phyloP scores from a whole-genome alignment of 192 early-diverging fungal species.

The Piromyces sp. region DNA sequence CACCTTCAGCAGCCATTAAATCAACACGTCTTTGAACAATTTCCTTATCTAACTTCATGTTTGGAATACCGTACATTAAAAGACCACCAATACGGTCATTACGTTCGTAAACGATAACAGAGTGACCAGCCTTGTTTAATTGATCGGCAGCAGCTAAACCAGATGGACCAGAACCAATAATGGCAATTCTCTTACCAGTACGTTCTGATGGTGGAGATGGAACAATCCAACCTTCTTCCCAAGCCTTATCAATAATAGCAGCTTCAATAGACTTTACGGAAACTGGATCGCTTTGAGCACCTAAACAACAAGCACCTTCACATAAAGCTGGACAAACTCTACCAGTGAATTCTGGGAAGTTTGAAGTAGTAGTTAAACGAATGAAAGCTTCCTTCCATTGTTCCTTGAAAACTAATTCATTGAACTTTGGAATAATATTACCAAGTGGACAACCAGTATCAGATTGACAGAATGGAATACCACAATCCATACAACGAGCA shows the following conservation, averaged over 20 bases:
- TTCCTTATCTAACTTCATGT: conserved; percentile 99
- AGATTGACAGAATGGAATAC: conserved; percentile 95
- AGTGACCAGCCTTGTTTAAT: conserved; percentile 90
- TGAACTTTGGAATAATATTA: conserved; percentile 99
- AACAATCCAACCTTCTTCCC: conserved; percentile 91
- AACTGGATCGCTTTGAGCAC: conserved; percentile 85
- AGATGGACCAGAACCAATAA: conserved; percentile 92
- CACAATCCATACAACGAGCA: conserved; percentile 94
- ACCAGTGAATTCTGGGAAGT: conserved; percentile 99
- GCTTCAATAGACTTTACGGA: conserved; percentile 94
- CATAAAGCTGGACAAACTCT: conserved; percentile 96
- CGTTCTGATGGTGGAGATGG: conserved; percentile 62
- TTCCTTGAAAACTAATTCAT: conserved; percentile 87
- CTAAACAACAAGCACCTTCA: conserved; percentile 88
- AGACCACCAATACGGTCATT: conserved; percentile 91
- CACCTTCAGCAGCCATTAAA: conserved; percentile 83
- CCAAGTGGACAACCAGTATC: conserved; percentile 95
- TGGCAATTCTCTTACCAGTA: conserved; percentile 66
- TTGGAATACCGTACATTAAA: conserved; percentile 97
- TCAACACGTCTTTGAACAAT: conserved; percentile 86
- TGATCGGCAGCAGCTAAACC: conserved; percentile 91
- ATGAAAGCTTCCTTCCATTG: conserved; percentile 91
- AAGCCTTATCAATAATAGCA: conserved; percentile 93
- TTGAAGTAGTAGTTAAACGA: conserved; percentile 89
- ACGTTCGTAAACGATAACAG: conserved; percentile 89